phyloP scores from a whole-genome alignment of 805 yeast genomes.

The Myxozyma vanderwaltii region DNA sequence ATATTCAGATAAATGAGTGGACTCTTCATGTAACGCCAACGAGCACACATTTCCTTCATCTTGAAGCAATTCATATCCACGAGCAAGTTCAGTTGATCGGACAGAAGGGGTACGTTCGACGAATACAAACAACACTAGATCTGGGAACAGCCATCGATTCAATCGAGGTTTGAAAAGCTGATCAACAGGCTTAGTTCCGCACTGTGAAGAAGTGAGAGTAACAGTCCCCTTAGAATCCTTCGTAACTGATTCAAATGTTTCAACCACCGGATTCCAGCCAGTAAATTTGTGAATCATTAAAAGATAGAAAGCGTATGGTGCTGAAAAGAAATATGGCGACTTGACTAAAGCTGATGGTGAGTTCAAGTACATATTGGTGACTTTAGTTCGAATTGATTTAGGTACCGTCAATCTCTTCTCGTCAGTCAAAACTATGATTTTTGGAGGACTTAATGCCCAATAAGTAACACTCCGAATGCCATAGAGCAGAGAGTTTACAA shows the following conservation, averaged over 20 bases:
- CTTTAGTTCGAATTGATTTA: not conserved
- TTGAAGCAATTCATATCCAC: not conserved
- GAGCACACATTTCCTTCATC: not conserved
- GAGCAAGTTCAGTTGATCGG: not conserved
- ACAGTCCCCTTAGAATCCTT: not conserved
- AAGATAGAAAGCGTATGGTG: not conserved
- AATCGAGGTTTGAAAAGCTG: not conserved
- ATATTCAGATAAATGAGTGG: not conserved
- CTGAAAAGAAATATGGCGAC: not conserved
- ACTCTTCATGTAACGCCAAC: not conserved
- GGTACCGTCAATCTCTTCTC: not conserved
- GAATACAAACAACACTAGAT: not conserved
- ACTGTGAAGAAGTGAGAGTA: not conserved
- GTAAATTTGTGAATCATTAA: not conserved
- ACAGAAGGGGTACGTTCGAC: not conserved
- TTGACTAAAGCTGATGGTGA: not conserved
- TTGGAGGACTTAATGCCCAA: slow-evolving; percentile 1
- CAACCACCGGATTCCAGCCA: not conserved
- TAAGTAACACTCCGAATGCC: not conserved
- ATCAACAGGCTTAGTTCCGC: not conserved
- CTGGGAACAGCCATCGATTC: not conserved
- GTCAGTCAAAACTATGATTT: not conserved
- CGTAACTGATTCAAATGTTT: not conserved
- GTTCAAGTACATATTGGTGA: not conserved
- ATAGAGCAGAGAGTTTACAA: not conserved